phyloP scores from a whole-genome alignment of 2,329 filamentous ascomycete species.

The Fonsecaea pedrosoi region DNA sequence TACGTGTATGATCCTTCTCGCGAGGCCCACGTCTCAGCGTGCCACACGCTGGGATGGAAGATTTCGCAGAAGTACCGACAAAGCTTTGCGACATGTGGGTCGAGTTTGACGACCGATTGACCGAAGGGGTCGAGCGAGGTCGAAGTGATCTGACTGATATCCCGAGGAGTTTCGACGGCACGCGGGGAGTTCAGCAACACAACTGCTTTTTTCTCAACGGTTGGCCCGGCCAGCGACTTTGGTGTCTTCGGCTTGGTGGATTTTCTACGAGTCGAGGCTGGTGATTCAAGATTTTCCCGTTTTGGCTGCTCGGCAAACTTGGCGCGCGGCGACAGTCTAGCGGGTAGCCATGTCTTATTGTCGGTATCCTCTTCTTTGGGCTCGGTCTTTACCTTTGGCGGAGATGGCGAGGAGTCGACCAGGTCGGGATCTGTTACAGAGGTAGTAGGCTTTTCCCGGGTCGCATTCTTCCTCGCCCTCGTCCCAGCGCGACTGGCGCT shows the following conservation, averaged over 20 bases:
- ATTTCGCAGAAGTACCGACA: slow-evolving; percentile 36
- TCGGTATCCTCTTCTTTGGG: background rate
- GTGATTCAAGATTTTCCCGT: slow-evolving; percentile 6
- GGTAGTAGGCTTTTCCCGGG: slow-evolving; percentile 9
- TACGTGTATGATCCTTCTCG: slow-evolving; percentile 32
- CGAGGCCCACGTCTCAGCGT: slow-evolving; percentile 35
- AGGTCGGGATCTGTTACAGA: slow-evolving; percentile 9
- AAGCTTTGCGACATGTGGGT: slow-evolving; percentile 33
- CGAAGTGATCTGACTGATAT: slow-evolving; percentile 33
- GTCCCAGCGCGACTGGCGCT: slow-evolving; percentile 23
- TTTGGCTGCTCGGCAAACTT: slow-evolving; percentile 3
- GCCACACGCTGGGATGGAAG: slow-evolving; percentile 38
- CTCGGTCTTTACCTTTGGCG: background rate
- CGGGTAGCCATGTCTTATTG: slow-evolving; percentile 14
- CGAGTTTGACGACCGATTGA: slow-evolving; percentile 34
- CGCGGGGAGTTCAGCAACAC: slow-evolving; percentile 23
- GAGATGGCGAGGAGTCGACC: background rate
- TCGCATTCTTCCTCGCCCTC: slow-evolving; percentile 16
- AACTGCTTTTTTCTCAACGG: slow-evolving; percentile 12
- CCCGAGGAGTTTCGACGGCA: slow-evolving; percentile 20
- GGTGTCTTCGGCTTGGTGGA: background rate
- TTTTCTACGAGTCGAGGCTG: background rate
- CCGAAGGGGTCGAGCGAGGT: slow-evolving; percentile 35
- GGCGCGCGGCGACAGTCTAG: slow-evolving; percentile 13
- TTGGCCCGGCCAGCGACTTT: background rate